Conservation (phyloP, 768 basidiomycete genomes). For the Clathrus columnatus region DNA sequence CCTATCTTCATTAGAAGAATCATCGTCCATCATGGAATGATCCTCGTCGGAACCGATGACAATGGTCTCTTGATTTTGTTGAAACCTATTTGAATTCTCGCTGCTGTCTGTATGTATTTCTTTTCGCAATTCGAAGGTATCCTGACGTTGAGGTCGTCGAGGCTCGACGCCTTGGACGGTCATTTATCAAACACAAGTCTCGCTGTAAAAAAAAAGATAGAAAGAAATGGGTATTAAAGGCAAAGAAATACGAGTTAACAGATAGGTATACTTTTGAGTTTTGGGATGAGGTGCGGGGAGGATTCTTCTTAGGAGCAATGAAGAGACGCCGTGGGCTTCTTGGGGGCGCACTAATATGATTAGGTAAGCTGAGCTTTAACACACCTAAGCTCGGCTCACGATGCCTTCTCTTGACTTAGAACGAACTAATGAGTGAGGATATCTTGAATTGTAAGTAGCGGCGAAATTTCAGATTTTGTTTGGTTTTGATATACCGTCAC, state of each 20-base stretch:
- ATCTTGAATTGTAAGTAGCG: too few species aligned
- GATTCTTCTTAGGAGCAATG: too few species aligned
- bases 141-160: slow-evolving; percentile 32
- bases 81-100: slow-evolving; percentile 33
- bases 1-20: slow-evolving; percentile 36
- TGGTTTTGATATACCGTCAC: too few species aligned
- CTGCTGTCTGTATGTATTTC: slow-evolving; percentile 23
- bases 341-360: too few species aligned
- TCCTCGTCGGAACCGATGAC: slow-evolving; percentile 55
- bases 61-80: slow-evolving; percentile 27
- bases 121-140: slow-evolving; percentile 67
- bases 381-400: too few species aligned
- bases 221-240: not conserved
- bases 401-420: too few species aligned
- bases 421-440: too few species aligned
- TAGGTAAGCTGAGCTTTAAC: too few species aligned
- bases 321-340: too few species aligned
- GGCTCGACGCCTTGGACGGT: slow-evolving; percentile 5
- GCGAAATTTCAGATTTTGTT: too few species aligned
- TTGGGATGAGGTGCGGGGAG: too few species aligned
- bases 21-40: slow-evolving; percentile 80
- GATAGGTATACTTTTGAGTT: not conserved
- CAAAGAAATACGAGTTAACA: not conserved
- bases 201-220: too few species aligned
- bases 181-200: not conserved